Conservation (phyloP, 768 basidiomycete species). For the Inosperma sp. region DNA sequence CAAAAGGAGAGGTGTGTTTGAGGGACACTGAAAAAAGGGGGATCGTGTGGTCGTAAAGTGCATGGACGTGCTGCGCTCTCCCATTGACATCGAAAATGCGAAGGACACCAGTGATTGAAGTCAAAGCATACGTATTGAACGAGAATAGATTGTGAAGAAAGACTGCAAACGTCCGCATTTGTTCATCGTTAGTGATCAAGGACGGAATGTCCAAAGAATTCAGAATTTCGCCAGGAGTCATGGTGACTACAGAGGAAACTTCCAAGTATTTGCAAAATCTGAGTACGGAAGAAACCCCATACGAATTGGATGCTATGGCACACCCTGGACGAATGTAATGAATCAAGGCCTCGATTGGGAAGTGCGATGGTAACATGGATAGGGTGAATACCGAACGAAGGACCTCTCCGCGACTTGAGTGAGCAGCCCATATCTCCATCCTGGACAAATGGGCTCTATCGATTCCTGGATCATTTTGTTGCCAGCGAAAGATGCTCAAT, state of each 20-base stretch:
- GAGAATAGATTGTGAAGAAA: too few relatives aligned
- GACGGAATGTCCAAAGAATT: background rate
- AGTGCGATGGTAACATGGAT: slow-evolving; percentile 4
- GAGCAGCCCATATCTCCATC: slow-evolving; percentile 11
- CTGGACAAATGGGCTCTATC: background rate
- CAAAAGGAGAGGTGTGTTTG: background rate
- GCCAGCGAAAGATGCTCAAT: background rate
- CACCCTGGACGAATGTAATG: slow-evolving; percentile 3
- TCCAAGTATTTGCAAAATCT: background rate
- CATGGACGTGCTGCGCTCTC: background rate
- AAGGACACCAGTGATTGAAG: too few relatives aligned
- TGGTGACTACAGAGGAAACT: background rate
- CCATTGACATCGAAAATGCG: slow-evolving; percentile 4
- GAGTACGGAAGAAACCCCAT: background rate
- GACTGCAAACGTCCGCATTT: too few relatives aligned
- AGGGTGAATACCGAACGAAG: background rate
- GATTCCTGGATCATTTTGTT: background rate
- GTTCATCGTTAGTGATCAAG: too few relatives aligned
- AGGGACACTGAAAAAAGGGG: slow-evolving; percentile 7
- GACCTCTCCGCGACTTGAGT: background rate
- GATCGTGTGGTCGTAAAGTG: slow-evolving; percentile 13
- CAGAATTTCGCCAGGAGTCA: background rate
- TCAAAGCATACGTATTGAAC: too few relatives aligned
- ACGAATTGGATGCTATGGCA: background rate
- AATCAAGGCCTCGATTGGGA: background rate